Base-by-base conservation (phyloP, 805 yeast species). In the Lachancea thermotolerans region DNA sequence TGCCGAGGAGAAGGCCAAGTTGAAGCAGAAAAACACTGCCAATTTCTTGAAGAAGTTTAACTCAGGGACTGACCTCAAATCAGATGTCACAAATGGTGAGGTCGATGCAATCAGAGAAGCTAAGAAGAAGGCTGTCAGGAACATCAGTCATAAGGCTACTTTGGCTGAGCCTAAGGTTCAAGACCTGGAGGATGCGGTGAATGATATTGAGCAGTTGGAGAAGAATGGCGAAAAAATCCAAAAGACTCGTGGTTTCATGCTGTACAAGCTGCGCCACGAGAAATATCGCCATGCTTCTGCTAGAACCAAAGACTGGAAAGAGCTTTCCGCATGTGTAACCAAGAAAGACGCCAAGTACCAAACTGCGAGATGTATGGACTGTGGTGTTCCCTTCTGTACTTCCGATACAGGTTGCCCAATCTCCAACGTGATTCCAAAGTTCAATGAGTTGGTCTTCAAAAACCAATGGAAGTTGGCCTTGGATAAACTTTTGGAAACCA, bases 351-450 rank as follows among this genome's bases (percentile, higher is more conserved):
- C 91, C 60, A 78, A 81, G 64, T 78, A 76, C 64, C 97, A 91
- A 72, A 86, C 98, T 47, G 96, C 98, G 12, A 81, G 99, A 68
- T 91, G 99, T 77, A 91, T 93, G 95, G 98, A 91, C 70, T 91
- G 99, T 75, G 99, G 99, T 74, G 95, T 93, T 57, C 99, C 99
- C 48, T 91, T 91, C 79, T 91, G 99, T 75, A 95, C 91, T 61
- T 84, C 95, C 39, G 98, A 91, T 67, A 85, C 96, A 37, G 99
- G 99, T 49, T 91, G 99, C 72, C 99, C 99, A 44, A 85, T 91
- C 54, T 89, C 97, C 44, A 91, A 91, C 69, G 82, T 91, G 57
- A 91, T 91, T 72, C 99, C 99, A 52, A 90, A 91, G 70, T 93
- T 96, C 91, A 93, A 91, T 67, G 98, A 90, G 65, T 77, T 93